Conservation (phyloP, 371 early-diverging fungal genomes). For the Mortierella sp. region DNA sequence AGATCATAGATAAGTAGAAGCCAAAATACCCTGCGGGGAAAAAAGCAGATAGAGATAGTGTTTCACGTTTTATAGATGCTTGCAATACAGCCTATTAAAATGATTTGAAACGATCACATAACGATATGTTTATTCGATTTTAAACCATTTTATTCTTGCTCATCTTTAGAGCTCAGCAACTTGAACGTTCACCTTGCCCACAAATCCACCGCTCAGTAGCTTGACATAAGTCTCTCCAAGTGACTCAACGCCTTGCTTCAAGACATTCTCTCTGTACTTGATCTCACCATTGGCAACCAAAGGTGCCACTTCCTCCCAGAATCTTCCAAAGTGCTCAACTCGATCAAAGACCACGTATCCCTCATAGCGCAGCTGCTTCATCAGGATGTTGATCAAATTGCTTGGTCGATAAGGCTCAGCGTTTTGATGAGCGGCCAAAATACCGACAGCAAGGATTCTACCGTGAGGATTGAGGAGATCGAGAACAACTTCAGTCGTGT, state of each 20-base stretch:
- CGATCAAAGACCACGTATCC: conserved; percentile 67
- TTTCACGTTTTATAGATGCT: too few relatives aligned
- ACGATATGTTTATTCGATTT: too few relatives aligned
- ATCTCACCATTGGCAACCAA: conserved; percentile 65
- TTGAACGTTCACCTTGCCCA: conserved; percentile 86
- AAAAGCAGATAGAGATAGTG: too few relatives aligned
- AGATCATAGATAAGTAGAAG: not conserved
- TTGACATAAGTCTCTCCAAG: conserved; percentile 79
- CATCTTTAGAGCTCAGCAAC: conserved; percentile 48
- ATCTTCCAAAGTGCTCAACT: conserved; percentile 53
- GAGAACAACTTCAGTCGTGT: conserved; percentile 71
- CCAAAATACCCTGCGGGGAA: not conserved
- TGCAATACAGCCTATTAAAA: too few relatives aligned
- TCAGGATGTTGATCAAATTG: conserved; percentile 62
- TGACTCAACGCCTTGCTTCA: conserved; percentile 79
- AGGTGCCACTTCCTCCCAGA: conserved; percentile 60
- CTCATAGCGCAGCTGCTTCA: conserved; percentile 65
- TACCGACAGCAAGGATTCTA: conserved; percentile 67
- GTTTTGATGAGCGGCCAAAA: conserved; percentile 73
- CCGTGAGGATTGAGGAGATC: conserved; percentile 61
- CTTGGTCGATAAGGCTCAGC: conserved; percentile 53
- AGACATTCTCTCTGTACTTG: conserved; percentile 63
- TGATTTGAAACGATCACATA: too few relatives aligned
- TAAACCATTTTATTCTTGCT: not conserved
- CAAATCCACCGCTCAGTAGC: conserved; percentile 79